A percentile compares a stretch with the other conserved stretches of the same genome.
Conservation (phyloP, 305 asterid species). For the Petunia hybrid region DNA sequence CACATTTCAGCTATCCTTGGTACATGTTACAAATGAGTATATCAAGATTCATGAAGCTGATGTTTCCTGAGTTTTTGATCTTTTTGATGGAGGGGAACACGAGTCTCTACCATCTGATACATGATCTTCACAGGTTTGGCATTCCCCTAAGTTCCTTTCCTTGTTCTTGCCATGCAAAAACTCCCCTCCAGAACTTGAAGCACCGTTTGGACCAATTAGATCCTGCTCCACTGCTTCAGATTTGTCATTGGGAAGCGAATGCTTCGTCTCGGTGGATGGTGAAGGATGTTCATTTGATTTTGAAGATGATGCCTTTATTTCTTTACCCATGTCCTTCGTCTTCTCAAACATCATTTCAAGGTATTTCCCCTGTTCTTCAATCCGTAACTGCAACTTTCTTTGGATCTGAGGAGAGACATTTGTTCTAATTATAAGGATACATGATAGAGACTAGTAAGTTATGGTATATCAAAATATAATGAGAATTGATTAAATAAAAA, state of each 20-base stretch:
- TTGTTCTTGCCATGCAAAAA: constrained; percentile 26
- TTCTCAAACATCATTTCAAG: constrained; percentile 83
- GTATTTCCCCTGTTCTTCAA: constrained; percentile 81
- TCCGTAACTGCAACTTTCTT: constrained; percentile 75
- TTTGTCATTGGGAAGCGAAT: constrained; percentile 26
- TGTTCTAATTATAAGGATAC: background rate
- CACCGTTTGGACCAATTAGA: constrained; percentile 30
- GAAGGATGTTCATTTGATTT: constrained; percentile 35
- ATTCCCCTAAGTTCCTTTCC: constrained; percentile 27
- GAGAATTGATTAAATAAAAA: background rate
- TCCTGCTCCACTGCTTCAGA: constrained; percentile 37
- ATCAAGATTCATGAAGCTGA: constrained; percentile 31
- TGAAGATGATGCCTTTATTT: constrained; percentile 41
- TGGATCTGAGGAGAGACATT: constrained; percentile 61
- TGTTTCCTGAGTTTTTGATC: constrained; percentile 42
- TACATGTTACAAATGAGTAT: constrained; percentile 1
- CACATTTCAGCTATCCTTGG: background rate
- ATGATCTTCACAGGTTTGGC: constrained; percentile 32
- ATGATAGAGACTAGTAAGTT: background rate
- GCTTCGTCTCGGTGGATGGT: constrained; percentile 32
- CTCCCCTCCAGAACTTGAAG: constrained; percentile 3
- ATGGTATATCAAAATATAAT: background rate
- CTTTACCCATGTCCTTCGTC: constrained; percentile 60
- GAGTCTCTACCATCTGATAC: constrained; percentile 33
- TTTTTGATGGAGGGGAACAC: constrained; percentile 40